Evolutionary conservation across 1,139 yeast species (phyloP), one percentile per base, ranked within the genome.

Genomic region (Candida smagusa): DNA sequence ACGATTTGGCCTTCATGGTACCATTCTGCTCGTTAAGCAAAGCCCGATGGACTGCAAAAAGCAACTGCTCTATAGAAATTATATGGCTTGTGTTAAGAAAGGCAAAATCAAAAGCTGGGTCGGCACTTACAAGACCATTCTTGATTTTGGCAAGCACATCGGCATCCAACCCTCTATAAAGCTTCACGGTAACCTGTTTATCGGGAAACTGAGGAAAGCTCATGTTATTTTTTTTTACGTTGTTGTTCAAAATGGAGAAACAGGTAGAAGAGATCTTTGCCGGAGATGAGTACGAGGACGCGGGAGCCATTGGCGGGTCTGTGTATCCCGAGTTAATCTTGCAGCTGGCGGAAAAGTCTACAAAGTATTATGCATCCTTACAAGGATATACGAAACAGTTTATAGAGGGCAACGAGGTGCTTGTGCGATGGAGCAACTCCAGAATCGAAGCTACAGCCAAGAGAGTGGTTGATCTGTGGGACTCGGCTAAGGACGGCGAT

Each of bases 361-460:
- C 61, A 46, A 58, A 55, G 42, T 58, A 53, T 45, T 65, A 63
- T 39, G 45, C 51, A 2, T 54, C 65, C 11, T 60, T 64, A 39
- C 76, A 70, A 47, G 50, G 71, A 16, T 58, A 60, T 44, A 55
- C 52, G 13, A 55, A 61, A 31, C 75, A 68, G 47, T 68, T 68
- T 45, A 51, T 65, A 3, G 53, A 52, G 8, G 48, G 45, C 4
- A 41, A 43, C 6, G 42, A 42, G 3, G 36, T 39, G 2, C 46
- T 64, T 12, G 59, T 63, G 27, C 67, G 70, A 51, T 69, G 74
- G 71, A 46, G 44, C 28, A 53, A 56, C 33, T 60, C 70, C 6
- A 38, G 52, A 6, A 56, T 70, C 11, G 64, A 63, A 30, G 40
- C 49, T 8, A 49, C 56, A n/a, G 63, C 59, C 48, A 53, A 58